Base-by-base conservation (phyloP, 352 stramenopile species). In the Phytophthora macrochlamydospora region DNA sequence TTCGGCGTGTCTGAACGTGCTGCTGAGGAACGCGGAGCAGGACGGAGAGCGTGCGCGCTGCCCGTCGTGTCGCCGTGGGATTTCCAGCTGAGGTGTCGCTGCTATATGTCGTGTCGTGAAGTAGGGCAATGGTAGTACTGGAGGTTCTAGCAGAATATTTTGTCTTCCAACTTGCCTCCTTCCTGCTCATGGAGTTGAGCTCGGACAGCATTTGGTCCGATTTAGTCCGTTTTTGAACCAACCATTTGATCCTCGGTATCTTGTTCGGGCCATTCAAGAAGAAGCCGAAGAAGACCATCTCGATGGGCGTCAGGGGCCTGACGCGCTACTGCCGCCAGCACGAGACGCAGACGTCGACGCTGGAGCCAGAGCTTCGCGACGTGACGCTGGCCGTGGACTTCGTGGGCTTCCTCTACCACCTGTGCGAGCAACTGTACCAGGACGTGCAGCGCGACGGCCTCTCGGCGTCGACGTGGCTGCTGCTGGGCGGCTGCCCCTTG, bases 381-480 rank as follows among this genome's bases (percentile, higher is more conserved):
- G 76, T 89, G 51, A 94, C 87, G 33, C 77, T 95, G 4, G 87
- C 85, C 13, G 85, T 95, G 44, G 87, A 95, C 62, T 90, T 92
- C 56, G 81, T 89, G 24, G 87, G 85, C 18, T 94, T 94, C 61
- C 76, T 93, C 32, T 92, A 88, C 58, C 72, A 83, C 53, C 51
- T 89, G 14, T 95, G 86, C 57, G 76, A 94, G 18, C 64, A 82
- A 35, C 49, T 94, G 24, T 83, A 64, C 51, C 40, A 65, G 5
- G 65, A 91, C 7, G 55, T 78, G 54, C 65, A 76, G 49, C 50
- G n/a, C 33, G 53, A 74, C 38, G 43, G 46, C 30, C 32, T 81
- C n/a, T 81, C 70, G 14, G 57, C 70, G 7, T 48, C 70, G 6
- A 50, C 72, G 24, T 93, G 85, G 87, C 65, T 93, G 31, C 63